phyloP scores from a whole-genome alignment of 768 basidiomycete species.

The Rhizopogon sp. region DNA sequence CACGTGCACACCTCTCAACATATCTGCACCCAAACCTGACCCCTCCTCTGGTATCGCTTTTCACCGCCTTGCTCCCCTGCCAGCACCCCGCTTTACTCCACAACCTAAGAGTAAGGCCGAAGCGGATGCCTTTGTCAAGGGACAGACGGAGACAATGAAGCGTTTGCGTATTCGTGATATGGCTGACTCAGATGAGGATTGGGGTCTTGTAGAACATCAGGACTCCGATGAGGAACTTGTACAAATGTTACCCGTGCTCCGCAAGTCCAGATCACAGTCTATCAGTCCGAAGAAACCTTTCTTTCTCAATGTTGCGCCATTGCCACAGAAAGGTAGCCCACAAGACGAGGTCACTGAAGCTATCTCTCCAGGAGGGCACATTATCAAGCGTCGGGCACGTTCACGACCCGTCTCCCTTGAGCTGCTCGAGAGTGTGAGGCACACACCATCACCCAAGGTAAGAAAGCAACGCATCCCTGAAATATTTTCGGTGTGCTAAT shows the following conservation, averaged over 20 bases:
- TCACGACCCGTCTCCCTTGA: conserved; percentile 68
- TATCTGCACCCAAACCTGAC: conserved; percentile 28
- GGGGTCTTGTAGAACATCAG: conserved; percentile 34
- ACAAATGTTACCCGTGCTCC: conserved; percentile 23
- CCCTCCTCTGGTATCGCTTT: conserved; percentile 30
- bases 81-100: conserved; percentile 25
- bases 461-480: neutral
- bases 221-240: conserved; percentile 52
- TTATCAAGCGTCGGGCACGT: conserved; percentile 70
- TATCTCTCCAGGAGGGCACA: conserved; percentile 72
- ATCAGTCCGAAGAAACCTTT: conserved; percentile 25
- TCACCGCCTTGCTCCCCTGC: conserved; percentile 29
- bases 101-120: conserved; percentile 31
- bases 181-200: conserved; percentile 41
- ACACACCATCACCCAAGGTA: conserved; percentile 37
- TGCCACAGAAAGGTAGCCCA: conserved; percentile 36
- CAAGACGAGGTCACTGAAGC: conserved; percentile 61
- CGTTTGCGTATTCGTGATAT: conserved; percentile 56
- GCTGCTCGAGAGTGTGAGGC: conserved; percentile 46
- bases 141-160: conserved; percentile 63
- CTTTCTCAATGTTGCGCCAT: conserved; percentile 7
- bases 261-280: conserved; percentile 23
- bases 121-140: conserved; percentile 33
- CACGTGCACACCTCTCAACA: conserved; percentile 29
- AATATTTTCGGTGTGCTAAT: neutral